Evolutionary conservation across 2,329 filamentous ascomycete species (phyloP), one percentile per base, ranked within the genome.

Genomic region (Hymenoscyphus salicellus): DNA sequence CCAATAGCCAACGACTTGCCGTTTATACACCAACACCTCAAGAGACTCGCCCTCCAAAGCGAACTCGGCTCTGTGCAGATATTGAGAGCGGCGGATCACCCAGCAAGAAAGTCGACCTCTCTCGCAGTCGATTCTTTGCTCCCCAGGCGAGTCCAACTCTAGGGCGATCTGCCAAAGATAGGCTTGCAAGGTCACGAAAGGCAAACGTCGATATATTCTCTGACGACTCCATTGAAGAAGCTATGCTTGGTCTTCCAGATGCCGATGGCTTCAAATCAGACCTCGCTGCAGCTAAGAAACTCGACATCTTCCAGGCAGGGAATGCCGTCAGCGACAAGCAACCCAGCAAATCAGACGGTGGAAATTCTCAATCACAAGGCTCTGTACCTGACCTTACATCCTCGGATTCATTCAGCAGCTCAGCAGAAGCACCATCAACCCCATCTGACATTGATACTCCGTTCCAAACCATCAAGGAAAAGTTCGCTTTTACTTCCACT

Each of bases 41-140:
- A 61, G 76, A 80, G 41, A 77, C 80, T 62, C 79, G 80, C 46
- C 79, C 83, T 14, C 74, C 72, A 11, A 85, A 85, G 71, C 75
- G 83, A 62, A 79, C 80, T 67, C 77, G 83, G 52, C 75, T 85
- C 7, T 85, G 83, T 71, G 81, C 80, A 5, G 82, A 84, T 41
- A 61, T 67, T n/a, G 69, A 72, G 57, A 69, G 72, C 0, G 74
- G 77, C 8, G 77, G 78, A 17, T 76, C 76, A 5, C 63, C 71
- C 20, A 71, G 69, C 17, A 72, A 76, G 11, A 70, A 69, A 11
- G 56, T 71, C 55, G 75, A 75, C 16, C 71, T 76, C 56, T 75
- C 74, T 60, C 76, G 77, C 64, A 85, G 83, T 69, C 79, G 76
- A 1, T 85, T 84, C 73, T 85, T 85, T 71, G 66, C 63, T 3